Percentiles rank a stretch among this genome's conserved stretches.
Evolutionary conservation across 352 stramenopile species (phyloP).

Genomic region (Phytophthora hibernalis): DNA sequence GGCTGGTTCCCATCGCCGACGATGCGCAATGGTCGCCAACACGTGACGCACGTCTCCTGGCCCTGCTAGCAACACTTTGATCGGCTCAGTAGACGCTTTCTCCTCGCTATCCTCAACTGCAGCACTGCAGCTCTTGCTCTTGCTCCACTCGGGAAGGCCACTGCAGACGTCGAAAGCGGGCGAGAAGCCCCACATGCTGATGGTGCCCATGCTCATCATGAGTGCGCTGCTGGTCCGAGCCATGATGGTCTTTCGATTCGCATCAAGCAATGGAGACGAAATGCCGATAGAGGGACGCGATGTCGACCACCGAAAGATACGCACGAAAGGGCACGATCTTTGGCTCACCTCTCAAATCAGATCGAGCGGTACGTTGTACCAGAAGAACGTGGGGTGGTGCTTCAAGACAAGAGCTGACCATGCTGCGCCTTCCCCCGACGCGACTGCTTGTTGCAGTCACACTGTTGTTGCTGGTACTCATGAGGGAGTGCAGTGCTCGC

Average conservation of each 20-base stretch:
- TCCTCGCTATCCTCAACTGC: conserved; percentile 8
- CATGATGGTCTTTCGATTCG: conserved; percentile 34
- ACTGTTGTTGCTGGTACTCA: conserved; percentile 26
- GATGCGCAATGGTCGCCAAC: conserved; percentile 60
- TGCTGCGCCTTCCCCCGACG: neutral
- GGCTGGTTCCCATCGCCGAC: conserved; percentile 42
- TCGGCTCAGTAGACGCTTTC: conserved; percentile 29
- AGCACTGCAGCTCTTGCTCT: neutral
- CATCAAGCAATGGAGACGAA: neutral
- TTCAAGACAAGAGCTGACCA: conserved; percentile 16
- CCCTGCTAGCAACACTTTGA: conserved; percentile 66
- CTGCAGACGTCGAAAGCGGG: conserved; percentile 73
- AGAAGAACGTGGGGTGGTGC: conserved; percentile 1
- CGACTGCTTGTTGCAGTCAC: conserved; percentile 8
- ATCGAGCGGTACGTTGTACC: conserved; percentile 31
- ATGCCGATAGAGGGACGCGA: conserved; percentile 27
- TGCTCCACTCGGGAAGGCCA: conserved; percentile 9
- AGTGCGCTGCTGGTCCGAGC: conserved; percentile 59
- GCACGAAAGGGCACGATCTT: conserved; percentile 33
- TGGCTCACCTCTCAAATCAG: conserved; percentile 11
- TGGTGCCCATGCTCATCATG: conserved; percentile 81
- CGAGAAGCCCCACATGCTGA: conserved; percentile 90
- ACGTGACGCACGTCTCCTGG: conserved; percentile 86
- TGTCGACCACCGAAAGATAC: conserved; percentile 28
- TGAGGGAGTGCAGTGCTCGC: conserved; percentile 4